A percentile compares a stretch with the other conserved stretches of the same genome.
These are phyloP conservation scores for Yamadazyma pseudoaaseri DNA, from an alignment of 1,139 yeast species.

Conservation along the genomic window DNA sequence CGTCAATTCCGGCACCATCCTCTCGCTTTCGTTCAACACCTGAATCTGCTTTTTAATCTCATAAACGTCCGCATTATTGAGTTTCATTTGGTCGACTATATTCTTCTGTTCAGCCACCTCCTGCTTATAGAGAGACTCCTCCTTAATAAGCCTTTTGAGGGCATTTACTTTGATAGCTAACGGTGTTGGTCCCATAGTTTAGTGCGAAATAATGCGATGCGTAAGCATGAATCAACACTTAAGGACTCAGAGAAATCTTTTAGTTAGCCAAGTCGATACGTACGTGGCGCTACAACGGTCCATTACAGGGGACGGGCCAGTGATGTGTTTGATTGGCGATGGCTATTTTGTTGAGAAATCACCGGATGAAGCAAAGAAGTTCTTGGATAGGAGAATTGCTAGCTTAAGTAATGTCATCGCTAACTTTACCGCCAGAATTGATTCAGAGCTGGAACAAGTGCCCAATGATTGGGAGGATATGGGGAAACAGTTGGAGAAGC, in stretches of 20 bases:
- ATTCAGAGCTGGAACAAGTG: conserved; percentile 23
- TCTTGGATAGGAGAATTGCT: conserved; percentile 35
- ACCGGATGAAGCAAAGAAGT: conserved; percentile 41
- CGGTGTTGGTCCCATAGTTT: conserved; percentile 69
- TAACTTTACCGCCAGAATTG: conserved; percentile 35
- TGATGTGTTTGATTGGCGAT: conserved; percentile 54
- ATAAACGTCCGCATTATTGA: conserved; percentile 57
- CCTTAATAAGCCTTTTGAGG: conserved; percentile 70
- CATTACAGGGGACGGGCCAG: conserved; percentile 11
- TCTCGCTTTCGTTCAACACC: conserved; percentile 66
- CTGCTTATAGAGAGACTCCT: conserved; percentile 59
- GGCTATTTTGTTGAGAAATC: conserved; percentile 57
- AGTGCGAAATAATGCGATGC: conserved; percentile 1
- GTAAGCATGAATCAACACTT: conserved; percentile 3
- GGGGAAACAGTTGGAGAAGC: not conserved
- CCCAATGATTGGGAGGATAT: not conserved
- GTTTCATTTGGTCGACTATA: conserved; percentile 44
- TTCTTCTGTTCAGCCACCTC: conserved; percentile 64
- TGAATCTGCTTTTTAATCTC: conserved; percentile 65
- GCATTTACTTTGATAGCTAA: conserved; percentile 78
- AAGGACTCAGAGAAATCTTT: conserved; percentile 9
- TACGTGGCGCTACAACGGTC: conserved; percentile 7
- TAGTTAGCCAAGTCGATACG: conserved; percentile 11
- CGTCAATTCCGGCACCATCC: conserved; percentile 64
- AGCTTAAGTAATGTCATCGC: conserved; percentile 16